Evolutionary conservation across 352 stramenopile genomes (phyloP).

Genomic region (Globisporangium apiculatum): DNA sequence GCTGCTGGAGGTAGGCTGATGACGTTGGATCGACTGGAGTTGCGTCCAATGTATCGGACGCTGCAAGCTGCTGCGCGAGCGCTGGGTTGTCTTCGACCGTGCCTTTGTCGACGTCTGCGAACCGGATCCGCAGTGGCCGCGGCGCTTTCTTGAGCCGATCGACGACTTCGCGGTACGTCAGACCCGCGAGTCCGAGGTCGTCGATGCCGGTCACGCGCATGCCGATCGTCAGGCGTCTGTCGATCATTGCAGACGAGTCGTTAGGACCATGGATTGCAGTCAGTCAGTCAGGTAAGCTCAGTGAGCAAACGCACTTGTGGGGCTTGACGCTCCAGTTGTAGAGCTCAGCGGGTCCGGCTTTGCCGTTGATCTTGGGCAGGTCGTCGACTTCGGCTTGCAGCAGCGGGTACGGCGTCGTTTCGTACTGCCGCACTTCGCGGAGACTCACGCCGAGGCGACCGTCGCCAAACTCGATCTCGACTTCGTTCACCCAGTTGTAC

Average conservation of each 20-base stretch:
- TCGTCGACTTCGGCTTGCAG: slow-evolving; percentile 88
- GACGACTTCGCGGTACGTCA: slow-evolving; percentile 82
- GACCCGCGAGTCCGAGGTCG: slow-evolving; percentile 50
- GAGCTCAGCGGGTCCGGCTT: slow-evolving; percentile 74
- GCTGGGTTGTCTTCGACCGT: slow-evolving; percentile 69
- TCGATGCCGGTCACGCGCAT: slow-evolving; percentile 84
- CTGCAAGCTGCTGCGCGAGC: slow-evolving; percentile 15
- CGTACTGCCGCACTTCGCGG: slow-evolving; percentile 63
- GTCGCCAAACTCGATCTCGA: slow-evolving; percentile 84
- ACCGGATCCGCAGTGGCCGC: slow-evolving; percentile 68
- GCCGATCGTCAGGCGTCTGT: slow-evolving; percentile 61
- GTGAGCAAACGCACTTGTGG: slow-evolving; percentile 30
- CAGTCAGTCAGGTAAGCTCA: no score
- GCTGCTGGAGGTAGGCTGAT: slow-evolving; percentile 70
- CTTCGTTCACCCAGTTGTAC: slow-evolving; percentile 79
- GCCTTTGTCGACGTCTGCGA: slow-evolving; percentile 74
- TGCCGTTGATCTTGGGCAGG: slow-evolving; percentile 81
- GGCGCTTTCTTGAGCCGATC: slow-evolving; percentile 65
- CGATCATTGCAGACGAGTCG: no score
- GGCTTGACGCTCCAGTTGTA: slow-evolving; percentile 88
- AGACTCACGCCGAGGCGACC: slow-evolving; percentile 77
- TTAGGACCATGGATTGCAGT: no score
- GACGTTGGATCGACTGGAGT: slow-evolving; percentile 24
- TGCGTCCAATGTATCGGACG: slow-evolving; percentile 7
- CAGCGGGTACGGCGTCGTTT: slow-evolving; percentile 72